These are phyloP conservation scores for Saccharomycopsis crataegensis DNA, from an alignment of 1,139 yeast genomes.

Conservation along the genomic window DNA sequence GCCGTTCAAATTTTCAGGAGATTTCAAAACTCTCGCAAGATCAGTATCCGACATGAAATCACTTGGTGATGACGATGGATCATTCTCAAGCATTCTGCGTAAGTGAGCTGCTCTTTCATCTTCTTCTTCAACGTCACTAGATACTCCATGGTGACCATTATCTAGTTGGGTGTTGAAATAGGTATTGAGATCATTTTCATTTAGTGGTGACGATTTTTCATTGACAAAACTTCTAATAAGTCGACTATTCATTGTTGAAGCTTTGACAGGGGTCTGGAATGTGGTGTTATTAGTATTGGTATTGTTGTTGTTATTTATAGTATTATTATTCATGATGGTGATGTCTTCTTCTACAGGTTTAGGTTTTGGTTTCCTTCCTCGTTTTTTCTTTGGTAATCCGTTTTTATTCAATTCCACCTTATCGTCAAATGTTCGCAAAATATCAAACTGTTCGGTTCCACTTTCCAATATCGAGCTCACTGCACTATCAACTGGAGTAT, in stretches of 20 bases:
- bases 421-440: conserved; percentile 15
- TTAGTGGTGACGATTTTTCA: conserved; percentile 18
- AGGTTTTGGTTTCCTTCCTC: conserved; percentile 22
- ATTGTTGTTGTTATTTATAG: neutral
- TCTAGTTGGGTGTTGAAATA: conserved; percentile 9
- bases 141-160: neutral
- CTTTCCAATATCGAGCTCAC: neutral
- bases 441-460: conserved; percentile 6
- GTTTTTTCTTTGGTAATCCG: conserved; percentile 21
- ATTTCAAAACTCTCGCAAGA: conserved; percentile 32
- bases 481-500: neutral
- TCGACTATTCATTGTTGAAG: conserved; percentile 3
- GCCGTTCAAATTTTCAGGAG: conserved; percentile 22
- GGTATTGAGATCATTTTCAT: conserved; percentile 15
- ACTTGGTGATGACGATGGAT: conserved; percentile 23
- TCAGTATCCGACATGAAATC: conserved; percentile 35
- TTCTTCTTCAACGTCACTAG: conserved; percentile 11
- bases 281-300: neutral
- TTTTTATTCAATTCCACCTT: neutral
- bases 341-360: conserved; percentile 2
- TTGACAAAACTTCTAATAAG: conserved; percentile 16
- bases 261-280: conserved; percentile 14
- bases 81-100: conserved; percentile 1
- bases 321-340: neutral
- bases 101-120: neutral